Conservation (phyloP, 225 moss, liverwort and hornwort species). For the Anthoceros angustus region DNA sequence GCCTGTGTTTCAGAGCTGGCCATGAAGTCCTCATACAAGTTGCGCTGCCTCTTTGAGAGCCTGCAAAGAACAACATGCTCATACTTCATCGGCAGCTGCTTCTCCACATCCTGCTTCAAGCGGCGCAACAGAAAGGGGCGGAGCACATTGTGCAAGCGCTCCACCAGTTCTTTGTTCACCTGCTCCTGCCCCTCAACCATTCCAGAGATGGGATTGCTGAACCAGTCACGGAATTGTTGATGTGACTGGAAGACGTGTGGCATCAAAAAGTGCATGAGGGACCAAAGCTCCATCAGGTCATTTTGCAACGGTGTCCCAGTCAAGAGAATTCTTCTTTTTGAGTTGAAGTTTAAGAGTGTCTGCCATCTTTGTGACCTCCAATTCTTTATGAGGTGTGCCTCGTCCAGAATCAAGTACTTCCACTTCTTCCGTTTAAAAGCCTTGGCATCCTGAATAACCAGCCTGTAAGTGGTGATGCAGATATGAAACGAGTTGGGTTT, state of each 20-base stretch:
- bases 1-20: conserved; percentile 97
- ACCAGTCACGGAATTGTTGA: conserved; percentile 98
- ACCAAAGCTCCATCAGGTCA: conserved; percentile 99
- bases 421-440: conserved; percentile 98
- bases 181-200: conserved; percentile 98
- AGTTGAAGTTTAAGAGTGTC: conserved; percentile 89
- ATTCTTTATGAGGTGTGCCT: conserved; percentile 96
- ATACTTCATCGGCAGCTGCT: conserved; percentile 93
- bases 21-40: conserved; percentile 98
- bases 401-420: conserved; percentile 96
- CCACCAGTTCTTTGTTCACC: conserved; percentile 94
- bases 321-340: conserved; percentile 81
- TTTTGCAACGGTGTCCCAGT: conserved; percentile 96
- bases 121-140: conserved; percentile 85
- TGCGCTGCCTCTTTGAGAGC: conserved; percentile 89
- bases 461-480: conserved; percentile 89
- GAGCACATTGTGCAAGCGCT: conserved; percentile 91
- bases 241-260: conserved; percentile 97
- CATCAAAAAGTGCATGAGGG: conserved; percentile 97
- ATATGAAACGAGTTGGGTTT: conserved; percentile 87
- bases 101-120: conserved; percentile 97
- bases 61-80: conserved; percentile 90
- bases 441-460: conserved; percentile 96
- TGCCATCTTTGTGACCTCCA: conserved; percentile 99
- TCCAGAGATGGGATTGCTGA: conserved; percentile 93